Conservation (phyloP, 345 rosid species). For the Populus nigra region DNA sequence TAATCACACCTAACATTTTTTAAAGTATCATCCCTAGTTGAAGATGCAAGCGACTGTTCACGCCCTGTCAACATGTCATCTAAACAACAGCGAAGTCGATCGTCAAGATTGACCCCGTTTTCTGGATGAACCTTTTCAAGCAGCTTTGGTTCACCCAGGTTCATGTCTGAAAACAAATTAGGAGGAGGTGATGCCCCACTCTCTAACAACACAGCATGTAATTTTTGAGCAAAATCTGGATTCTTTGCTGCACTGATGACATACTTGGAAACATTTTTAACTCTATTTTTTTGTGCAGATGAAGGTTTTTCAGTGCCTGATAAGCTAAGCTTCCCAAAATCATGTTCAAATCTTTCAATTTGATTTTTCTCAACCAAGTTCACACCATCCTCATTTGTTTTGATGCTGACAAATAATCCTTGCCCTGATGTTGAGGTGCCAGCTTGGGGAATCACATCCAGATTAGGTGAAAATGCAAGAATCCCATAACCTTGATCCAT, state of each 20-base stretch:
- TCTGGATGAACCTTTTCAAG: slow-evolving; percentile 33
- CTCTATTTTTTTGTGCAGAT: slow-evolving; percentile 71
- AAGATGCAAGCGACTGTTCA: slow-evolving; percentile 20
- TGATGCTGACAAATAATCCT: slow-evolving; percentile 35
- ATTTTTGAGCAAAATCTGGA: slow-evolving; percentile 86
- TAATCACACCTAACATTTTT: slow-evolving; percentile 21
- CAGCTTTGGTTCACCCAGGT: slow-evolving; percentile 37
- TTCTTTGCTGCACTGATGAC: slow-evolving; percentile 91
- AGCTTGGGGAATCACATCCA: slow-evolving; percentile 22
- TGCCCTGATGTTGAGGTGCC: slow-evolving; percentile 31
- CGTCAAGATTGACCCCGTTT: slow-evolving; percentile 28
- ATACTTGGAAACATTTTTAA: slow-evolving; percentile 77
- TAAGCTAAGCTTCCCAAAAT: slow-evolving; percentile 53
- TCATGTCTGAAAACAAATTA: slow-evolving; percentile 65
- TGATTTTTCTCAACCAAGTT: slow-evolving; percentile 45
- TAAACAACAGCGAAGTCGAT: slow-evolving; percentile 22
- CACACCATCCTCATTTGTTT: slow-evolving; percentile 32
- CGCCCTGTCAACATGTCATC: slow-evolving; percentile 32
- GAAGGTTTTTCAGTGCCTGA: slow-evolving; percentile 47
- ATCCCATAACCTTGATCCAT: slow-evolving; percentile 40
- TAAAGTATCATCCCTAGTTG: slow-evolving; percentile 14
- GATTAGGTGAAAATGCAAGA: slow-evolving; percentile 26
- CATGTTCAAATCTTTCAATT: slow-evolving; percentile 61
- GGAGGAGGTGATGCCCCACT: slow-evolving; percentile 92
- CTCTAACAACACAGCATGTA: slow-evolving; percentile 82